Evolutionary conservation across 257 asterid species (phyloP), one percentile per base, ranked within the genome.

Genomic region (Jacaranda mimosifolia): DNA sequence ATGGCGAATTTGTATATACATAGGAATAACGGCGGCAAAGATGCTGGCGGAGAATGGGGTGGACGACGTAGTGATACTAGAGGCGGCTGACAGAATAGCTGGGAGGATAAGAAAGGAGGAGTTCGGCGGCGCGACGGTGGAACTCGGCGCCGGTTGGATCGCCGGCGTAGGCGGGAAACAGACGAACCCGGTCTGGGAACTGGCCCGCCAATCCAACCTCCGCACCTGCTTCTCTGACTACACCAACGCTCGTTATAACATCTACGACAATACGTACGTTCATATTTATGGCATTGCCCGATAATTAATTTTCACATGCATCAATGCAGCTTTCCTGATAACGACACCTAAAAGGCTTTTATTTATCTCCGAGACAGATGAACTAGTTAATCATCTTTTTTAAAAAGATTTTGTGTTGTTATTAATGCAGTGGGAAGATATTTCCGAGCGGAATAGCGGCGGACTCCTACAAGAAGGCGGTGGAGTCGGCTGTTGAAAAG

Each of bases 121-220:
- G 56, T 94, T 94, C 67, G 92, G 96, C 53, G 97, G 93, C 77
- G 92, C 88, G 18, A 83, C 95, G 82, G 98, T 91, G 81, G 98
- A 94, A 81, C 92, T 92, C 73, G 98, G 98, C 43, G 98, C 98
- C 72, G 98, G 98, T 13, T 94, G 98, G 98, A 86, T 94, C 73
- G 92, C 98, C 78, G 98, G 98, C 5, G 98, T 94, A 79, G 98
- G 98, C 21, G 98, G 98, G 1, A 73, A 88, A 73, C 86, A 84
- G 70, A 56, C 91, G 5, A 94, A 94, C 53, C 98, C 98, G 0
- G 93, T 94, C 4, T 94, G 98, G 98, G 98, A 94, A 63, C 89
- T 94, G 21, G 92, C 98, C 0, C 77, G 87, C 5, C 87, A 85
- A 68, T 85, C 87, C 11, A 86, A 89, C 42, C 96, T 94, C 75